These are phyloP conservation scores for Neurospora intermedia DNA, from an alignment of 495 filamentous ascomycete species.

Conservation along the genomic window DNA sequence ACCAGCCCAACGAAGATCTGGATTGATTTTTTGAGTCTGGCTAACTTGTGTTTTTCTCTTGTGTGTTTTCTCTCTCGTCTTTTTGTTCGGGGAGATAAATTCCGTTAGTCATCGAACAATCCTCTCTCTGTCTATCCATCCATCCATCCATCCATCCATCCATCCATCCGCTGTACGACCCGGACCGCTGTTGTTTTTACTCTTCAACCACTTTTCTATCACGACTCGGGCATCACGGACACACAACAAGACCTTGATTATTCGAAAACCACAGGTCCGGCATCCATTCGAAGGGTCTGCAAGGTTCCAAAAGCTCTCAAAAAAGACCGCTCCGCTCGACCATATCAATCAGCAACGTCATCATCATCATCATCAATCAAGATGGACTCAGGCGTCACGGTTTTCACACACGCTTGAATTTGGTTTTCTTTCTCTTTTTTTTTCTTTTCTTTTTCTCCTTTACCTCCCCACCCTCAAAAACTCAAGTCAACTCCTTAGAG, in stretches of 20 bases:
- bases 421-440: not conserved
- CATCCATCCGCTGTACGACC: not conserved
- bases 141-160: too few species aligned
- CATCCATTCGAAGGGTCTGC: not conserved
- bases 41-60: not conserved
- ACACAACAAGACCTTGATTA: too few species aligned
- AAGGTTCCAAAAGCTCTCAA: not conserved
- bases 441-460: not conserved
- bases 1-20: constrained; percentile 71
- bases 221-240: not conserved
- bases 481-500: not conserved
- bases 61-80: not conserved
- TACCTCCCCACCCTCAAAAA: not conserved
- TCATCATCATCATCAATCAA: not conserved
- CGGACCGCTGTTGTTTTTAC: not conserved
- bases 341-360: not conserved
- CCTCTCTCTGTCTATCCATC: not conserved
- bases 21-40: constrained; percentile 29
- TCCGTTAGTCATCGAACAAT: not conserved
- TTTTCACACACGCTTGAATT: not conserved
- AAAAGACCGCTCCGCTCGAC: not conserved
- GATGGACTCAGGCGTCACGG: not conserved
- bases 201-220: not conserved
- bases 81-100: not conserved
- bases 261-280: not conserved